Base-by-base conservation (phyloP, 768 basidiomycete species). In the Hydnomerulius pinastri region DNA sequence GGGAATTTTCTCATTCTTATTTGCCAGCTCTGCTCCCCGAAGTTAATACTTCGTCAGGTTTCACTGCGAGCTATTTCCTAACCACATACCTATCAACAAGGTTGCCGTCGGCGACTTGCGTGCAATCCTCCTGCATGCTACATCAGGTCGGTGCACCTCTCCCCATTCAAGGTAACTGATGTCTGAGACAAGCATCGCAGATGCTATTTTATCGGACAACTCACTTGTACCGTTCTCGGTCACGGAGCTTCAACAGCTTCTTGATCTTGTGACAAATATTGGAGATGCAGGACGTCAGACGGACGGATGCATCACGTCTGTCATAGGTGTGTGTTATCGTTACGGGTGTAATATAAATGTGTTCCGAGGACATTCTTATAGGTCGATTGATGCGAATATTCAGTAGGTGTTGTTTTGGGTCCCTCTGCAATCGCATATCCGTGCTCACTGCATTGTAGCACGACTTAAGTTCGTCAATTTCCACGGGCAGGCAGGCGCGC, bases 401-500 rank as follows among this genome's bases (percentile, higher is more conserved):
- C 23, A 25, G 39, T 41, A 41, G 11, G 23, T 41, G n/a, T n/a
- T n/a, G n/a, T n/a, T n/a, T n/a, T n/a, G n/a, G n/a, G n/a, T n/a
- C n/a, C n/a, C n/a, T n/a, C n/a, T n/a, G n/a, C n/a, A n/a, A n/a
- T n/a, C n/a, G n/a, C n/a, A n/a, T n/a, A n/a, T n/a, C n/a, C n/a
- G n/a, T n/a, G 33, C 33, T 35, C 13, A 35, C 12, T 12, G 12
- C 11, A 35, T 40, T 13, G 17, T 35, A 71, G 70, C 46, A 11
- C 36, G 55, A 12, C 59, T 64, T n/a, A 56, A 60, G 21, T 71
- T 73, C 38, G 41, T 66, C 20, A 68, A 75, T 38, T 72, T 68
- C 30, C 54, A 70, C 25, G 75, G 74, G 3, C 66, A 73, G 51
- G 60, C 61, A 20, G 63, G 64, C 29, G 71, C 71, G 4, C 71